Percentiles rank a stretch among this genome's conserved stretches.
Conservation (phyloP, 768 basidiomycete genomes). For the Strobilomyces confusus region DNA sequence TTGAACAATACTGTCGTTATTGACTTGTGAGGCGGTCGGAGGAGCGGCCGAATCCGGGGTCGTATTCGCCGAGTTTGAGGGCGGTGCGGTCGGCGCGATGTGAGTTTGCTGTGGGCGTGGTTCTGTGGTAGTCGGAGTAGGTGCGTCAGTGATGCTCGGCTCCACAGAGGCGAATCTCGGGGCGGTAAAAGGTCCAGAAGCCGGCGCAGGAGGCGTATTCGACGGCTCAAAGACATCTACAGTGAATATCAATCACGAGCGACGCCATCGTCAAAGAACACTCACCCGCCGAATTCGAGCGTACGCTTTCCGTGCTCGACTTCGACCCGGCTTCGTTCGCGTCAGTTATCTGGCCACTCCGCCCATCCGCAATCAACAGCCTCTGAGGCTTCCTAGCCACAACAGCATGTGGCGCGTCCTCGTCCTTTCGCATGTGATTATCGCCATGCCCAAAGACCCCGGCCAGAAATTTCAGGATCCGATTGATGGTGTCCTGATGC, state of each 20-base stretch:
- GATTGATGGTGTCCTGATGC: constrained; percentile 94
- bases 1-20: constrained; percentile 46
- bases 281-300: constrained; percentile 15
- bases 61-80: constrained; percentile 11
- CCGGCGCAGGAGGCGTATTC: constrained; percentile 42
- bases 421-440: constrained; percentile 35
- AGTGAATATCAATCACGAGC: constrained; percentile 2
- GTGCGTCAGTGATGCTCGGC: constrained; percentile 15
- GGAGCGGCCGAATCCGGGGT: constrained; percentile 10
- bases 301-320: constrained; percentile 26
- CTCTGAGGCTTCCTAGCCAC: constrained; percentile 49
- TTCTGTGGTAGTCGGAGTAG: constrained; percentile 14
- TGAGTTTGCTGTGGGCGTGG: constrained; percentile 15
- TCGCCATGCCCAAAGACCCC: constrained; percentile 74
- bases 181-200: constrained; percentile 29
- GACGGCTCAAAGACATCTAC: constrained; percentile 42
- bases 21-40: constrained; percentile 16
- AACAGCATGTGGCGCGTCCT: constrained; percentile 38
- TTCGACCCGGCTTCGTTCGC: constrained; percentile 33
- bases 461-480: constrained; percentile 92
- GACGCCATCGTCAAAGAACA: neutral
- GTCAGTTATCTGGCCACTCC: constrained; percentile 35
- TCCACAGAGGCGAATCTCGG: constrained; percentile 29
- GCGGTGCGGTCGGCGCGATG: constrained; percentile 11
- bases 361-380: constrained; percentile 63